phyloP scores from a whole-genome alignment of 352 stramenopile species.

The Globisporangium canariense region DNA sequence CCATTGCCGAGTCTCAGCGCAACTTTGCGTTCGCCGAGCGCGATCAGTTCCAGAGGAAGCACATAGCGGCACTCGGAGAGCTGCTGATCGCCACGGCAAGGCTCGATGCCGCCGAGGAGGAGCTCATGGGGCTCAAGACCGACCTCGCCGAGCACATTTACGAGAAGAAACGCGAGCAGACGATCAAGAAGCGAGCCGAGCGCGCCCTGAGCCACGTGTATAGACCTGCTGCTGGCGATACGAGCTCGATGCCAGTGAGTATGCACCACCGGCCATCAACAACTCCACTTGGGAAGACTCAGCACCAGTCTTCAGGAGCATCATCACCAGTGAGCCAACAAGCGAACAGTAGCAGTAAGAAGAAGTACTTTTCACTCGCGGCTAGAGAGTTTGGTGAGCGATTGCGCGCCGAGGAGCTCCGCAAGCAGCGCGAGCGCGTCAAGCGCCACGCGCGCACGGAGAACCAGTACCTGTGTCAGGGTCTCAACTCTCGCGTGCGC shows the following conservation, averaged over 20 bases:
- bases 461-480: conserved; percentile 48
- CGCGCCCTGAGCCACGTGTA: conserved; percentile 13
- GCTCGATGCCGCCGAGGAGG: conserved; percentile 39
- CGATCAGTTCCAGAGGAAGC: conserved; percentile 42
- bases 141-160: conserved; percentile 68
- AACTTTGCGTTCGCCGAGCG: conserved; percentile 63
- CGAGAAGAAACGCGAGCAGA: conserved; percentile 49
- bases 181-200: conserved; percentile 32
- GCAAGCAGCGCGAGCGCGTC: conserved; percentile 30
- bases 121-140: conserved; percentile 55
- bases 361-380: conserved; percentile 50
- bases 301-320: not conserved
- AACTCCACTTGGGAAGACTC: not conserved
- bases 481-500: conserved; percentile 30
- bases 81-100: conserved; percentile 42
- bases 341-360: conserved; percentile 18
- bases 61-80: conserved; percentile 39
- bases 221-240: conserved; percentile 12
- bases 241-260: not conserved
- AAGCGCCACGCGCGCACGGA: conserved; percentile 32
- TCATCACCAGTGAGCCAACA: not conserved
- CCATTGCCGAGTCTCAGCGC: conserved; percentile 62
- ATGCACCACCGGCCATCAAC: not conserved
- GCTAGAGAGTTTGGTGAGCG: conserved; percentile 50
- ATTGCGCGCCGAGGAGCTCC: conserved; percentile 31